A percentile compares a stretch with the other conserved stretches of the same genome.
Conservation (phyloP, 148 eudicot genomes). For the Rhododendron ferrugineum region DNA sequence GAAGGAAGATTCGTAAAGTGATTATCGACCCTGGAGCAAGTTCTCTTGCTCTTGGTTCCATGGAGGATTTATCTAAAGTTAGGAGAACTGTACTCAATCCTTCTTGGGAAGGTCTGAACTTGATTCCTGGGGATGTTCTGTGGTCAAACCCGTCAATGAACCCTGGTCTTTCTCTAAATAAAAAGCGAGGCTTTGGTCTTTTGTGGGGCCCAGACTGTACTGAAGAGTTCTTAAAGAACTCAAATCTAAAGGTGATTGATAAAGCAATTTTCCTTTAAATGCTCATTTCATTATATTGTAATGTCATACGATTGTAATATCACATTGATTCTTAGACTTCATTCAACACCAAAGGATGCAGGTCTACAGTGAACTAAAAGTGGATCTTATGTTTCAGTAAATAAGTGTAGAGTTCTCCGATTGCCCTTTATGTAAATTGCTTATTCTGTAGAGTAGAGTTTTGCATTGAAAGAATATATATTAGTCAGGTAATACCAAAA, state of each 20-base stretch:
- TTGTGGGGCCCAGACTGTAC: slow-evolving; percentile 98
- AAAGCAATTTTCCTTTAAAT: not conserved
- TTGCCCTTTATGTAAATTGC: not conserved
- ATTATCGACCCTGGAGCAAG: not conserved
- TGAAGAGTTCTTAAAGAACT: slow-evolving; percentile 73
- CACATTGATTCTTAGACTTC: not conserved
- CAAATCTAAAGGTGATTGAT: slow-evolving; percentile 58
- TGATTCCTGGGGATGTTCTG: slow-evolving; percentile 92
- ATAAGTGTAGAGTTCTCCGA: not conserved
- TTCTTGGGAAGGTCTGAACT: slow-evolving; percentile 85
- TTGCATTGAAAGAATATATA: not conserved
- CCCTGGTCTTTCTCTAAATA: slow-evolving; percentile 87
- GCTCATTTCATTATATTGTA: not conserved
- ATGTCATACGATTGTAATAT: not conserved
- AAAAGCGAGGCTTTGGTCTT: slow-evolving; percentile 86
- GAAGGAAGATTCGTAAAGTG: slow-evolving; percentile 70
- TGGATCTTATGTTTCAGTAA: not conserved
- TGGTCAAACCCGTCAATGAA: slow-evolving; percentile 93
- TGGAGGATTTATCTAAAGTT: slow-evolving; percentile 16
- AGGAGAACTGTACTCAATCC: slow-evolving; percentile 92
- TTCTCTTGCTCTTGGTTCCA: not conserved
- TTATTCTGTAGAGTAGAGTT: not conserved
- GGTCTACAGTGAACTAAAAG: not conserved
- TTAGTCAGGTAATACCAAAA: not conserved
- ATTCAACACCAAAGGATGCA: not conserved